Percentiles rank a stretch among this genome's conserved stretches.
phyloP scores from a whole-genome alignment of 495 filamentous ascomycete genomes.

The Lineolata rhizophorae region DNA sequence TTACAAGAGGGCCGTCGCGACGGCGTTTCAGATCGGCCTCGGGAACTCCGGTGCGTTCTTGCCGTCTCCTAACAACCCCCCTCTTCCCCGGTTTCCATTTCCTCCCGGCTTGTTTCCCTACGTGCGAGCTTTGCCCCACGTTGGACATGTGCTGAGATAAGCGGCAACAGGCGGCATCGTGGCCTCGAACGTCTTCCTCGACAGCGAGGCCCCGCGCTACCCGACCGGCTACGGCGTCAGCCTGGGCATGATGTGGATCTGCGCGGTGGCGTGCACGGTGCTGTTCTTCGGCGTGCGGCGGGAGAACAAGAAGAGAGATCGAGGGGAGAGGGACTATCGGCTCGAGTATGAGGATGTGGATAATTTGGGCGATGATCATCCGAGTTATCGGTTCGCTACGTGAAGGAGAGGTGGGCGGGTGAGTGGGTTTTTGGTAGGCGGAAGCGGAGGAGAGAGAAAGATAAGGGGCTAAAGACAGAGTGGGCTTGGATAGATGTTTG shows the following conservation, averaged over 20 bases:
- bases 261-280: slow-evolving; percentile 18
- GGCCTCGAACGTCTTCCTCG: slow-evolving; percentile 18
- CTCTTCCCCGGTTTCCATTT: too few relatives aligned
- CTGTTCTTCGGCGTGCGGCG: slow-evolving; percentile 21
- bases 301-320: slow-evolving; percentile 19
- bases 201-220: slow-evolving; percentile 17
- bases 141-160: too few relatives aligned
- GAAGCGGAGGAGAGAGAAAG: too few relatives aligned
- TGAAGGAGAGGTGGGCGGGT: not conserved
- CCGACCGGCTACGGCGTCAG: slow-evolving; percentile 16
- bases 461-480: too few relatives aligned
- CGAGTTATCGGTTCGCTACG: slow-evolving; percentile 1
- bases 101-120: too few relatives aligned
- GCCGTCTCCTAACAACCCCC: too few relatives aligned
- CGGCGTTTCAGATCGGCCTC: slow-evolving; percentile 27
- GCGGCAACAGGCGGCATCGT: slow-evolving; percentile 22
- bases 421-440: too few relatives aligned
- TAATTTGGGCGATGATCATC: slow-evolving; percentile 2
- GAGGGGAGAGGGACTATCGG: slow-evolving; percentile 28
- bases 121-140: too few relatives aligned
- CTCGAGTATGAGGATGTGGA: slow-evolving; percentile 24
- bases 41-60: too few relatives aligned
- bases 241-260: slow-evolving; percentile 27
- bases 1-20: slow-evolving; percentile 23
- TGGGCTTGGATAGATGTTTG: too few relatives aligned